These are phyloP conservation scores for Xylaria grammica DNA, from an alignment of 495 filamentous ascomycete species.

Conservation along the genomic window DNA sequence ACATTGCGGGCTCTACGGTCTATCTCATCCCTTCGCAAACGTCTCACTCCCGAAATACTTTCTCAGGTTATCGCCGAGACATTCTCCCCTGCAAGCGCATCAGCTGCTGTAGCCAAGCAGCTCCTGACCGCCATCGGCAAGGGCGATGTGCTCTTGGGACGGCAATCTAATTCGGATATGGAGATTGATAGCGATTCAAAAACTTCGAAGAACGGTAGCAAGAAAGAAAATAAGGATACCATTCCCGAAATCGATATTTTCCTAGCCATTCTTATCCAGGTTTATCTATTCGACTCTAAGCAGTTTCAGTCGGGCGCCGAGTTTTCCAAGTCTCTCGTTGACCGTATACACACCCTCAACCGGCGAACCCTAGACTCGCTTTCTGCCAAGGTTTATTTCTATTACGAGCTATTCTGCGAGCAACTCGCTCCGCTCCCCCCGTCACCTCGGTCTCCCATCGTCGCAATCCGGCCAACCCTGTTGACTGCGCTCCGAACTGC, in stretches of 20 bases:
- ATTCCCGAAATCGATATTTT: conserved; percentile 93
- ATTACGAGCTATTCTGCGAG: conserved; percentile 93
- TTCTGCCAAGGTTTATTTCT: conserved; percentile 95
- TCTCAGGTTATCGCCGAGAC: conserved; percentile 80
- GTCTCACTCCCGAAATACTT: conserved; percentile 80
- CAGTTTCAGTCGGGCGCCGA: conserved; percentile 75
- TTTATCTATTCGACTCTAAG: conserved; percentile 85
- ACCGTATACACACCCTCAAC: conserved; percentile 85
- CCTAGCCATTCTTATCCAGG: conserved; percentile 85
- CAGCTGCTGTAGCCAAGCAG: conserved; percentile 68
- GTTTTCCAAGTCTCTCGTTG: conserved; percentile 81
- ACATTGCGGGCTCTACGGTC: conserved; percentile 90
- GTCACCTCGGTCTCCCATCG: conserved; percentile 80
- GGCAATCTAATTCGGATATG: conserved; percentile 66
- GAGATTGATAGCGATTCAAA: conserved; percentile 73
- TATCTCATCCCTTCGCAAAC: conserved; percentile 93
- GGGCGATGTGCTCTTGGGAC: conserved; percentile 63
- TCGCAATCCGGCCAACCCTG: conserved; percentile 83
- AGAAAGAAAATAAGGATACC: conserved; percentile 71
- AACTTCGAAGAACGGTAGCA: conserved; percentile 52
- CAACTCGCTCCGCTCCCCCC: conserved; percentile 84
- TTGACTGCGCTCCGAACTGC: conserved; percentile 89
- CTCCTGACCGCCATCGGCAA: conserved; percentile 72
- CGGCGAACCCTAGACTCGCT: conserved; percentile 92
- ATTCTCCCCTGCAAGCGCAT: conserved; percentile 62